Percentiles rank a stretch among this genome's conserved stretches.
Evolutionary conservation across 768 basidiomycete species (phyloP).

Genomic region (Agaricus sinodeliciosus): DNA sequence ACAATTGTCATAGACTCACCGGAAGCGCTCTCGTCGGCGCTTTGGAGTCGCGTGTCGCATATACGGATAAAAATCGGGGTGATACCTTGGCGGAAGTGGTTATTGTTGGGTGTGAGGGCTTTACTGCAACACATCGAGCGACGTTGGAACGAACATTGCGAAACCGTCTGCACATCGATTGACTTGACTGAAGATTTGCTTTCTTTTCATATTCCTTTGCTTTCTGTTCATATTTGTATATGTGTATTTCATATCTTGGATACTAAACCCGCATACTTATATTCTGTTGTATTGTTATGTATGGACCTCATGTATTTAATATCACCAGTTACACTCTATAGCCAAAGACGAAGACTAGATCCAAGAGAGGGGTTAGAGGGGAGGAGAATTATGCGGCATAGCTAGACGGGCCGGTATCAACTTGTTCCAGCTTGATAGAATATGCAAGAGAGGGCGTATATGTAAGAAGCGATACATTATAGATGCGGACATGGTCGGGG

Average conservation of each 20-base stretch:
- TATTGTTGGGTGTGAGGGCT: slow-evolving; percentile 33
- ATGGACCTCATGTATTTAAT: neutral
- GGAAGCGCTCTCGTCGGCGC: slow-evolving; percentile 53
- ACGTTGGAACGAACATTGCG: slow-evolving; percentile 2
- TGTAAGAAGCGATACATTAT: neutral
- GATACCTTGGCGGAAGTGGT: slow-evolving; percentile 27
- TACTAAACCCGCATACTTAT: neutral
- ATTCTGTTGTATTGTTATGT: slow-evolving; percentile 3
- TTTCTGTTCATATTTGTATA: neutral
- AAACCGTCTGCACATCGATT: slow-evolving; percentile 7
- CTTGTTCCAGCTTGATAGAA: neutral
- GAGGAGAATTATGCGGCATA: neutral
- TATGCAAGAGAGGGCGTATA: neutral
- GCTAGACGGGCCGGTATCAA: neutral
- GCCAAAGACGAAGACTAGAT: too few species aligned
- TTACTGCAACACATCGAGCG: slow-evolving; percentile 11
- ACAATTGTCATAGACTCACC: slow-evolving; percentile 56
- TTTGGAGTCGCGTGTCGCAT: slow-evolving; percentile 39
- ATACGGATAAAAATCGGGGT: slow-evolving; percentile 24
- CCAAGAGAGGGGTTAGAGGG: too few species aligned
- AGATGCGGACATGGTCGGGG: neutral
- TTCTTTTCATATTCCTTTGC: neutral
- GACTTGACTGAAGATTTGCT: neutral
- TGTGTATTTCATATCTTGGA: neutral
- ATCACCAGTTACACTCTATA: neutral